phyloP scores from a whole-genome alignment of 352 stramenopile species.

The Pythium inflatum region DNA sequence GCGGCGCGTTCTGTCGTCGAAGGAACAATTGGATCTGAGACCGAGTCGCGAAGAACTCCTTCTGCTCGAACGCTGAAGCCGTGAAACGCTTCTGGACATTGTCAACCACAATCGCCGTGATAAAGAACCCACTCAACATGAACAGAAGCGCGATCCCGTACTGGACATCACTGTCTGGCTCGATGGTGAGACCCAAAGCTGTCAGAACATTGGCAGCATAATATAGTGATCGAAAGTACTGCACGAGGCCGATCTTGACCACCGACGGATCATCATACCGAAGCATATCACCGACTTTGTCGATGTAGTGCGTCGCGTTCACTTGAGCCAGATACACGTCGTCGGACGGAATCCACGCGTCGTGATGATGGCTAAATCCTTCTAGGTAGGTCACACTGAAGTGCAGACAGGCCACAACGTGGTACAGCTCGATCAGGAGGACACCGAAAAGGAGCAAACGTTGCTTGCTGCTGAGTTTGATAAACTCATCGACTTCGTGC shows the following conservation, averaged over 20 bases:
- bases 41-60: constrained; percentile 66
- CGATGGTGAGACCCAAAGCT: constrained; percentile 48
- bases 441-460: constrained; percentile 52
- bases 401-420: constrained; percentile 60
- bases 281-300: constrained; percentile 32
- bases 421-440: constrained; percentile 59
- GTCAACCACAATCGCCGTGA: constrained; percentile 72
- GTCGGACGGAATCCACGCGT: constrained; percentile 55
- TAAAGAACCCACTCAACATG: constrained; percentile 78
- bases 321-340: constrained; percentile 48
- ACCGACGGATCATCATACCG: constrained; percentile 29
- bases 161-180: constrained; percentile 56
- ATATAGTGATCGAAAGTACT: constrained; percentile 72
- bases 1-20: constrained; percentile 58
- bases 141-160: constrained; percentile 57
- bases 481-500: constrained; percentile 48
- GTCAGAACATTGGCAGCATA: constrained; percentile 66
- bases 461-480: constrained; percentile 55
- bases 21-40: constrained; percentile 72
- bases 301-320: constrained; percentile 44
- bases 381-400: constrained; percentile 66
- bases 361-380: constrained; percentile 45
- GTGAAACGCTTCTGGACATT: constrained; percentile 82
- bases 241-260: constrained; percentile 35
- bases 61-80: constrained; percentile 72